These are phyloP conservation scores for Arthrobotrys musiformis DNA, from an alignment of 2,329 filamentous ascomycete genomes.

Conservation along the genomic window DNA sequence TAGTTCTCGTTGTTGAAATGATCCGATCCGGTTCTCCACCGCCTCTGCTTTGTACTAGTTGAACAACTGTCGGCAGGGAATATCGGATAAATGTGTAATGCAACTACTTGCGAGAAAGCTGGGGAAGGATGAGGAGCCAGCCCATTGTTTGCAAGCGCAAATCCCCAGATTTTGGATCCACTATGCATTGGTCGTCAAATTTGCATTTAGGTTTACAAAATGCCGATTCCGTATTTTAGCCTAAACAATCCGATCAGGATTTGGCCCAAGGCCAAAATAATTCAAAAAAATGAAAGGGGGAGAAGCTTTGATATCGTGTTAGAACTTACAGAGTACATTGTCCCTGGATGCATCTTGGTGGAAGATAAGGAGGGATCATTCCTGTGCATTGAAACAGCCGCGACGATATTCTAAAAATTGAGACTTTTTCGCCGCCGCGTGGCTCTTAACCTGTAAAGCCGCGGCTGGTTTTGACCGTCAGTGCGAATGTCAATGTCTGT, in stretches of 20 bases:
- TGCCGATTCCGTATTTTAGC: conserved; percentile 35
- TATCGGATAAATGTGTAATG: conserved; percentile 53
- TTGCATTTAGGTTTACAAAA: conserved; percentile 34
- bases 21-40: conserved; percentile 53
- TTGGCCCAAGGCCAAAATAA: not conserved
- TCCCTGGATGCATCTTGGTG: no score
- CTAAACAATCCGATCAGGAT: conserved; percentile 25
- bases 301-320: not conserved
- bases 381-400: conserved; percentile 1
- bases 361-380: not conserved
- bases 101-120: conserved; percentile 20
- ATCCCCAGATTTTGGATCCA: conserved; percentile 52
- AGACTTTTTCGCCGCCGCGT: not conserved
- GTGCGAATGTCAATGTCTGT: not conserved
- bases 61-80: conserved; percentile 36
- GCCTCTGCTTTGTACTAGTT: not conserved
- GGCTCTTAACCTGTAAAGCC: not conserved
- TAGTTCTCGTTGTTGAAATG: conserved; percentile 16
- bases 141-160: conserved; percentile 12
- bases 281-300: not conserved
- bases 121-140: conserved; percentile 25
- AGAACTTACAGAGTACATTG: no score
- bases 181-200: conserved; percentile 17
- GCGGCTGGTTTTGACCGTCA: not conserved
- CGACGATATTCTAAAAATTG: not conserved